Conservation (phyloP, 768 basidiomycete species). For the Hypholoma sublateritium region DNA sequence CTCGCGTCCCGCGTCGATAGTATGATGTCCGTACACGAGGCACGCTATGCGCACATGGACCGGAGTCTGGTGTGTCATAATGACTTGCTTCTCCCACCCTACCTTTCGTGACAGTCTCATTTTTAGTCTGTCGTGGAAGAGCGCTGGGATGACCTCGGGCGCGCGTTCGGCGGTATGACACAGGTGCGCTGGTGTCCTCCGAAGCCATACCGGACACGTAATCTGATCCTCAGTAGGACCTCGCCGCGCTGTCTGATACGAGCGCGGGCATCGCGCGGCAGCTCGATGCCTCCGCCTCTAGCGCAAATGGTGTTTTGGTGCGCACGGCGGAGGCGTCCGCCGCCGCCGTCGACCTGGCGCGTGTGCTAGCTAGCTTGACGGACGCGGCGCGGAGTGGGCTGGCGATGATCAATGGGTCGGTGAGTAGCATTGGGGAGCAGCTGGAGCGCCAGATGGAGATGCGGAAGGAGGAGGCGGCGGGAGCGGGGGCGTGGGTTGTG, state of each 20-base stretch:
- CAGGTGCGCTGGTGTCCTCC: conserved; percentile 4
- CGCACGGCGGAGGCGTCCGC: conserved; percentile 36
- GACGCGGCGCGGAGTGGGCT: conserved; percentile 41
- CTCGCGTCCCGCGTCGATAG: conserved; percentile 9
- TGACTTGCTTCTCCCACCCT: neutral
- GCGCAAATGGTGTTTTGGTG: conserved; percentile 27
- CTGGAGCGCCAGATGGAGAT: conserved; percentile 18
- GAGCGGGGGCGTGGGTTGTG: no score
- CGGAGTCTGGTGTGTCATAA: conserved; percentile 5
- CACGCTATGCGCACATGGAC: conserved; percentile 6
- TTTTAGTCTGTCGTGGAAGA: conserved; percentile 9
- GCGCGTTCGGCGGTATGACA: conserved; percentile 10
- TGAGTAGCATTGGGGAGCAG: conserved; percentile 29
- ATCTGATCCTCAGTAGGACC: neutral
- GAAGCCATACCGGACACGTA: neutral
- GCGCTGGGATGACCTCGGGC: conserved; percentile 12
- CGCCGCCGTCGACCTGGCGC: conserved; percentile 34
- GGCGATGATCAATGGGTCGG: conserved; percentile 46
- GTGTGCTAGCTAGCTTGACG: conserved; percentile 36
- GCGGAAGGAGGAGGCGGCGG: neutral
- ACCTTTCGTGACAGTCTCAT: conserved; percentile 19
- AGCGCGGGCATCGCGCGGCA: conserved; percentile 5
- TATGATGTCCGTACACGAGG: conserved; percentile 9
- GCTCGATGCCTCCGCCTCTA: conserved; percentile 5
- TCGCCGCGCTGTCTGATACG: conserved; percentile 11